Evolutionary conservation across 2,329 filamentous ascomycete genomes (phyloP).

Genomic region (Sporothrix globosa): DNA sequence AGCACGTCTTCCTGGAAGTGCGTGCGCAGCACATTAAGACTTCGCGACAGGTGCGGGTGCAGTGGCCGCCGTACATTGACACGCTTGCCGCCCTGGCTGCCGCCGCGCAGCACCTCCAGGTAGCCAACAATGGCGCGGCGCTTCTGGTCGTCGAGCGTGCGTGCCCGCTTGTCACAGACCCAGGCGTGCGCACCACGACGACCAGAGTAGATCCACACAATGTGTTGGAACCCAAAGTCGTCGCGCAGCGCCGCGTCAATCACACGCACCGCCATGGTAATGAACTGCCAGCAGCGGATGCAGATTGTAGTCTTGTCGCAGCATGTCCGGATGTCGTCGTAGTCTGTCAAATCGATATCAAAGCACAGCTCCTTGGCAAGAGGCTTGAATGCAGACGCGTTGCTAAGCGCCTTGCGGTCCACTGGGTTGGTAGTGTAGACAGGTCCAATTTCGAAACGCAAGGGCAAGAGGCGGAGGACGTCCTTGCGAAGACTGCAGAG

Average conservation of each 20-base stretch:
- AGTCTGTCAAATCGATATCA: constrained; percentile 99
- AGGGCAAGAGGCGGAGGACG: constrained; percentile 82
- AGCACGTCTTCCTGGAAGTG: constrained; percentile 86
- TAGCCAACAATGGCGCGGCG: constrained; percentile 85
- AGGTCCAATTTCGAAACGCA: constrained; percentile 97
- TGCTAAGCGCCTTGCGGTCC: constrained; percentile 85
- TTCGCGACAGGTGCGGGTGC: constrained; percentile 88
- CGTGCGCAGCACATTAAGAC: constrained; percentile 78
- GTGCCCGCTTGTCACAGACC: constrained; percentile 90
- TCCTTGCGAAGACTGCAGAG: constrained; percentile 77
- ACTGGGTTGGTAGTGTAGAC: constrained; percentile 93
- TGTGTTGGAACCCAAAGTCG: constrained; percentile 95
- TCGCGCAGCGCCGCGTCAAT: constrained; percentile 84
- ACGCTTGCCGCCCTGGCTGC: constrained; percentile 81
- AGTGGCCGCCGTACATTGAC: constrained; percentile 82
- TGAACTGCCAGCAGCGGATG: constrained; percentile 92
- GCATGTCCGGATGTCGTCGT: constrained; percentile 94
- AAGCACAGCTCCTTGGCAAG: constrained; percentile 94
- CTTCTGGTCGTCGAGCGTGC: constrained; percentile 82
- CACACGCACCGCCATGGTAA: constrained; percentile 96
- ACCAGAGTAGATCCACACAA: constrained; percentile 98
- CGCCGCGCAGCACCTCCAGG: constrained; percentile 85
- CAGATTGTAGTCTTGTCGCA: constrained; percentile 94
- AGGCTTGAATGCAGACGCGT: constrained; percentile 80
- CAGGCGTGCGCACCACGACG: constrained; percentile 96